Evolutionary conservation across 2,329 filamentous ascomycete species (phyloP).

Genomic region (Cladosporium sp.): DNA sequence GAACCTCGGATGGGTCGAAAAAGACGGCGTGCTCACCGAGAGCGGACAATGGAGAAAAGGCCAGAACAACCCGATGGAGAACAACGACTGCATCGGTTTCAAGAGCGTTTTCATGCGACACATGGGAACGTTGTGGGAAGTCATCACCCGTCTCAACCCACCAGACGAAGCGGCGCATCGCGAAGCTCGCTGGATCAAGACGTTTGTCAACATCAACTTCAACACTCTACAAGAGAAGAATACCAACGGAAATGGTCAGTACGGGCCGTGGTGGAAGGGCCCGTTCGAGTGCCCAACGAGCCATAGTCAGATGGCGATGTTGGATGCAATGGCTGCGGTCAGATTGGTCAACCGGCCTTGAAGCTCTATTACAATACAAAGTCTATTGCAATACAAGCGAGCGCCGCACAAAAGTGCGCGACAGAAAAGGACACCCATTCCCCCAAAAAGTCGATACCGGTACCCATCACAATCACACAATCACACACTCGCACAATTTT

Average conservation of each 20-base stretch:
- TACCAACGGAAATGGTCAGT: conserved; percentile 26
- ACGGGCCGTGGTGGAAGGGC: conserved; percentile 30
- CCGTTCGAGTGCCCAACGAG: conserved; percentile 25
- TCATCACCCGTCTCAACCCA: conserved; percentile 11
- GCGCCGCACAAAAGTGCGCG: too few species aligned
- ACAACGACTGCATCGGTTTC: conserved; percentile 27
- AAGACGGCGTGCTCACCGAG: conserved; percentile 24
- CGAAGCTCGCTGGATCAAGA: conserved; percentile 17
- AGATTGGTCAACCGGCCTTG: conserved; percentile 19
- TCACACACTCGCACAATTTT: too few species aligned
- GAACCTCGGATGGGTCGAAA: conserved; percentile 24
- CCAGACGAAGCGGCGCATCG: conserved; percentile 10
- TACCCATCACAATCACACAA: too few species aligned
- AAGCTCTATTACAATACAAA: not conserved
- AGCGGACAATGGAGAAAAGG: conserved; percentile 22
- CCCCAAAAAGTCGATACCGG: too few species aligned
- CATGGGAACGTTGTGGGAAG: conserved; percentile 22
- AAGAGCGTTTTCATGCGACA: conserved; percentile 25
- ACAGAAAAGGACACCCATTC: too few species aligned
- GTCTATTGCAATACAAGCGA: too few species aligned
- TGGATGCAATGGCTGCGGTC: conserved; percentile 28
- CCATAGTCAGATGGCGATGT: conserved; percentile 26
- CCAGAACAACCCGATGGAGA: conserved; percentile 21
- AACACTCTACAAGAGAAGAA: conserved; percentile 20
- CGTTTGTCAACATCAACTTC: conserved; percentile 24